These are phyloP conservation scores for Aspergillus sp. DNA, from an alignment of 2,329 filamentous ascomycete genomes.

Conservation along the genomic window DNA sequence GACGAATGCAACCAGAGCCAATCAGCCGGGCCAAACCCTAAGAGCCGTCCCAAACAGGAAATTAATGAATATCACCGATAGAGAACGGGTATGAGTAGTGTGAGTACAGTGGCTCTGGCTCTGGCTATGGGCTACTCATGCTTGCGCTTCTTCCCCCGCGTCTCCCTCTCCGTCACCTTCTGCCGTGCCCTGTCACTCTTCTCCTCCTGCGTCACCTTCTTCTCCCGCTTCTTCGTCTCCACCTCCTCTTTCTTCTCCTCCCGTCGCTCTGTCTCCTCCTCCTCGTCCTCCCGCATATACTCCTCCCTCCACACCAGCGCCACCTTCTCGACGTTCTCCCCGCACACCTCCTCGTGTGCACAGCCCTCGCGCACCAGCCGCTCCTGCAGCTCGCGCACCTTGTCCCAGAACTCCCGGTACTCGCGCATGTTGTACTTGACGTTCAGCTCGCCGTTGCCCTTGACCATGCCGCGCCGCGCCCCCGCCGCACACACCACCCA, in stretches of 20 bases:
- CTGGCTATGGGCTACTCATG: too few species aligned
- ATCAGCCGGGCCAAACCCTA: too few species aligned
- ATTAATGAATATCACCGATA: too few species aligned
- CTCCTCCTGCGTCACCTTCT: not conserved
- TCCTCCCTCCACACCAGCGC: slow-evolving; percentile 34
- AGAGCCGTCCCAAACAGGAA: too few species aligned
- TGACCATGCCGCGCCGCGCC: slow-evolving; percentile 8
- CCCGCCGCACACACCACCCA: slow-evolving; percentile 39
- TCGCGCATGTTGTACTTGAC: slow-evolving; percentile 42
- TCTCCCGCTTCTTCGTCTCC: not conserved
- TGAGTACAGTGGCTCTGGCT: too few species aligned
- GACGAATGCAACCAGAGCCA: too few species aligned
- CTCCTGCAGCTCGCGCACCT: slow-evolving; percentile 17
- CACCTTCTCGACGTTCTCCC: slow-evolving; percentile 34
- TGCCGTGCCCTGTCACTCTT: not conserved
- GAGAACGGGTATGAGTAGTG: too few species aligned
- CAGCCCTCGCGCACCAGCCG: slow-evolving; percentile 14
- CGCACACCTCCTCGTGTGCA: slow-evolving; percentile 20
- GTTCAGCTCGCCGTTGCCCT: slow-evolving; percentile 26
- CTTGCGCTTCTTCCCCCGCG: not conserved
- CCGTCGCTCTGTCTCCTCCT: not conserved
- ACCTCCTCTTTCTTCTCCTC: not conserved
- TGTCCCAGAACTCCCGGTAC: slow-evolving; percentile 34
- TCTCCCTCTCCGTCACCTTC: slow-evolving; percentile 4
- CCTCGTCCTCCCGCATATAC: slow-evolving; percentile 5